phyloP scores from a whole-genome alignment of 2,329 filamentous ascomycete species.

The Talaromyces sp. region DNA sequence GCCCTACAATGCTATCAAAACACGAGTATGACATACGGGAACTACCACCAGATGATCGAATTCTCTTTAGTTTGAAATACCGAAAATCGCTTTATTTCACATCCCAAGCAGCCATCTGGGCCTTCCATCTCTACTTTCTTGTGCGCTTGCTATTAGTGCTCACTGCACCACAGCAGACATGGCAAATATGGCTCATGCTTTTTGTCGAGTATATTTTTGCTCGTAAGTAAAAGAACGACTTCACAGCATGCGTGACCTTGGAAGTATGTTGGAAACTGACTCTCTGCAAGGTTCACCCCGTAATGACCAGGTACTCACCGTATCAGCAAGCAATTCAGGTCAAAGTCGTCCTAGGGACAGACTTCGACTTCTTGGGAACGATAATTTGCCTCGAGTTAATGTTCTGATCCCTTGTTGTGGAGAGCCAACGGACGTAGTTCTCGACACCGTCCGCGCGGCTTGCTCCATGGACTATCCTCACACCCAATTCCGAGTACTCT shows the following conservation, averaged over 20 bases:
- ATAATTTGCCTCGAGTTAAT: constrained; percentile 53
- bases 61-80: background rate
- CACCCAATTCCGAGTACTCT: constrained; percentile 52
- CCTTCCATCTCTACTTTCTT: constrained; percentile 20
- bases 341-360: constrained; percentile 19
- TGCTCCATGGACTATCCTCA: constrained; percentile 55
- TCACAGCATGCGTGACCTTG: background rate
- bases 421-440: constrained; percentile 54
- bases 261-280: background rate
- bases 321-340: constrained; percentile 20
- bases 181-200: constrained; percentile 29
- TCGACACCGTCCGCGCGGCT: constrained; percentile 57
- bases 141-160: constrained; percentile 21
- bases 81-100: constrained; percentile 1
- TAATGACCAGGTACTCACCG: constrained; percentile 26
- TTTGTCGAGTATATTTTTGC: constrained; percentile 25
- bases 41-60: background rate
- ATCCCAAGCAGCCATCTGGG: background rate
- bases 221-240: constrained; percentile 19
- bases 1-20: background rate
- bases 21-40: constrained; percentile 1
- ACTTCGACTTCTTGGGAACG: constrained; percentile 29
- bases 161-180: constrained; percentile 17
- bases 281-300: constrained; percentile 20
- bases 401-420: constrained; percentile 58